Evolutionary conservation across 495 filamentous ascomycete species (phyloP), one percentile per base, ranked within the genome.

Genomic region (Filosporella fistucella): DNA sequence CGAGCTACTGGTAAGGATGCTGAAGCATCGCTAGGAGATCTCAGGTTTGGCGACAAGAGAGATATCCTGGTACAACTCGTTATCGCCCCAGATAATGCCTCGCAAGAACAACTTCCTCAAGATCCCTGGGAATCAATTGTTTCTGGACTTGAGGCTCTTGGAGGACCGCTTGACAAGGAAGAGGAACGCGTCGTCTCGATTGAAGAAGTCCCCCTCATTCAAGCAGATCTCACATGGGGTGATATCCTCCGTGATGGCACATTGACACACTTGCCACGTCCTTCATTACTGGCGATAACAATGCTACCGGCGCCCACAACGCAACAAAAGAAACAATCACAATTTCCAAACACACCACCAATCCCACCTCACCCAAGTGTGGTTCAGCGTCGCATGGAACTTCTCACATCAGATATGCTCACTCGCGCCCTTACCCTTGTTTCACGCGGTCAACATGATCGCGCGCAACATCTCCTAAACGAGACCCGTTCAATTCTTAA

Each of bases 111-210:
- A 52, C 69, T 90, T 36, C 91, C 93, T 11, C 89, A 95, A 56
- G 93, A 97, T 59, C 83, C 89, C 0, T 99, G 93, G 93, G 94
- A 97, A 65, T 91, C 87, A 25, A 86, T 99, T 46, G 89, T 97
- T 6, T 97, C 94, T 22, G 91, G 91, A 0, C 66, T 99, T 10
- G 94, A 99, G 65, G 93, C 94, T 9, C 76, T 99, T 23, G 89
- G 93, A n/a, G 93, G 94, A 6, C 83, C 88, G 1, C 68, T 86
- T 11, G 93, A 99, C 51, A 80, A 84, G 22, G 91, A 97, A 57
- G 91, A 96, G 42, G 81, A 86, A 44, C 81, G 91, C 7, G 77
- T 84, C 2, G 59, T 87, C 5, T 96, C 89, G 35, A 87, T 99
- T 9, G 93, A 99, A 60, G 93, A 99, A 58, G 82, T 97, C 9